These are phyloP conservation scores for Corniculantispora saksenae DNA, from an alignment of 2,329 filamentous ascomycete species.

Conservation along the genomic window DNA sequence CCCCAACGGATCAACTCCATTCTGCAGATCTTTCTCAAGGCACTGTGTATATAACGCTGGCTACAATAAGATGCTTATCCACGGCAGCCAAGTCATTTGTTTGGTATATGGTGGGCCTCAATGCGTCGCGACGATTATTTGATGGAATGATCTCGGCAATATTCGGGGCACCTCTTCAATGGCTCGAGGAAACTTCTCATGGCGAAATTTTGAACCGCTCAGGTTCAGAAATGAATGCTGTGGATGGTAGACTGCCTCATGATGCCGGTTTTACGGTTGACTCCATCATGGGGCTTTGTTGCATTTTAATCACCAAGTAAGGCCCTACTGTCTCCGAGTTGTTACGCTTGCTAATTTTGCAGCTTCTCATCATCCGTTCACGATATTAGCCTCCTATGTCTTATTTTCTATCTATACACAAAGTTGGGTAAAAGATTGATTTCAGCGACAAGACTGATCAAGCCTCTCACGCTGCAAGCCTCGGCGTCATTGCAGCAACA, in stretches of 20 bases:
- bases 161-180: neutral
- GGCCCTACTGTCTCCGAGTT: neutral
- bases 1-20: neutral
- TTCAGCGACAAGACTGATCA: neutral
- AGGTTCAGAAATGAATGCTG: neutral
- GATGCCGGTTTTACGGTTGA: neutral
- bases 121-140: neutral
- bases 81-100: neutral
- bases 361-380: neutral
- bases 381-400: neutral
- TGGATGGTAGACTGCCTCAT: neutral
- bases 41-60: neutral
- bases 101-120: conserved; percentile 43
- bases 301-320: neutral
- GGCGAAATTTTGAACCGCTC: neutral
- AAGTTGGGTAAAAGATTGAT: neutral
- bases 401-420: neutral
- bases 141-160: neutral
- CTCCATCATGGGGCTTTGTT: neutral
- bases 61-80: neutral
- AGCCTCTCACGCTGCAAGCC: neutral
- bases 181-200: neutral
- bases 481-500: conserved; percentile 61
- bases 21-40: neutral
- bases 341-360: neutral